Evolutionary conservation across 345 rosid species (phyloP).

Genomic region (Leavenworthia alabamica): DNA sequence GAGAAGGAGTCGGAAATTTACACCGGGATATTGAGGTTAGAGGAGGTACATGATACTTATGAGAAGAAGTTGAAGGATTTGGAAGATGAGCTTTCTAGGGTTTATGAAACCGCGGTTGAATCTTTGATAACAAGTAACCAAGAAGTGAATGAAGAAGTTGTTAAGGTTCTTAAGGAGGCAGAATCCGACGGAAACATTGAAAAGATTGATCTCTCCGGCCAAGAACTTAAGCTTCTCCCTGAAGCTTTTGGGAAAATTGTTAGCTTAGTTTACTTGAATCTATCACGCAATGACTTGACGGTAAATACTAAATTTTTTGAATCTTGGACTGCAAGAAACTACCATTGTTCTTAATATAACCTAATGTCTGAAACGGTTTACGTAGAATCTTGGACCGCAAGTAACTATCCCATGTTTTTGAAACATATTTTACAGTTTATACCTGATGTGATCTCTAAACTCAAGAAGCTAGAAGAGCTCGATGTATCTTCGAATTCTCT

Average conservation of each 20-base stretch:
- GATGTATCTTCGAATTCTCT: slow-evolving; percentile 64
- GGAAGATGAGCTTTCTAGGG: slow-evolving; percentile 54
- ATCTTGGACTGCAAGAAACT: background rate
- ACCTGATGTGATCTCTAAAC: slow-evolving; percentile 79
- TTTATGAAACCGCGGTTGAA: slow-evolving; percentile 39
- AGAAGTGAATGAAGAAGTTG: slow-evolving; percentile 49
- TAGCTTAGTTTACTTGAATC: slow-evolving; percentile 58
- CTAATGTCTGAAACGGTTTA: background rate
- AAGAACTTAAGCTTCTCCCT: slow-evolving; percentile 57
- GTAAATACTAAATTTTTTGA: slow-evolving; percentile 30
- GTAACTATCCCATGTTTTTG: background rate
- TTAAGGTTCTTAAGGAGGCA: slow-evolving; percentile 43
- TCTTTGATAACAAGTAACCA: slow-evolving; percentile 23
- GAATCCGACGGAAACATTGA: slow-evolving; percentile 36
- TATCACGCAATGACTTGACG: slow-evolving; percentile 64
- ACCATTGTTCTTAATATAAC: background rate
- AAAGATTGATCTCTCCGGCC: slow-evolving; percentile 56
- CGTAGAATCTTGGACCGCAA: background rate
- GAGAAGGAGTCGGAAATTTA: slow-evolving; percentile 48
- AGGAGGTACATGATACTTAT: slow-evolving; percentile 55
- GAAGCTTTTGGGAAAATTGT: slow-evolving; percentile 65
- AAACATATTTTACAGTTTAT: slow-evolving; percentile 39
- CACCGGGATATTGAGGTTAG: slow-evolving; percentile 51
- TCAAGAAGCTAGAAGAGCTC: slow-evolving; percentile 65
- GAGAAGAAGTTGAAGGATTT: slow-evolving; percentile 56